Evolutionary conservation across 2,329 filamentous ascomycete species (phyloP).

Genomic region (Tolypocladium endophyticum): DNA sequence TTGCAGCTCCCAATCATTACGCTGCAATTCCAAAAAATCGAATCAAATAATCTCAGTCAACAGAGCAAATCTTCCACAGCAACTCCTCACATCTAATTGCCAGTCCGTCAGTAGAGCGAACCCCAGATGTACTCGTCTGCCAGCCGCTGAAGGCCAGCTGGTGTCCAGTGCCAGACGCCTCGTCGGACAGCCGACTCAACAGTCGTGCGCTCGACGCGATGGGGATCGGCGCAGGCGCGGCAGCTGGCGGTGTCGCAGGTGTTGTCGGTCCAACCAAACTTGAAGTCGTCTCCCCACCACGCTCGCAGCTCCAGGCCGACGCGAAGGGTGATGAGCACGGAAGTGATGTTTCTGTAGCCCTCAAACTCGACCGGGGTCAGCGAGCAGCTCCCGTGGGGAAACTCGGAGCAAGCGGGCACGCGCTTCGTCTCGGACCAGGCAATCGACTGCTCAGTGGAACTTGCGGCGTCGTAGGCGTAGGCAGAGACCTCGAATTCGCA

Average conservation of each 20-base stretch:
- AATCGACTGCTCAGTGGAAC: conserved; percentile 22
- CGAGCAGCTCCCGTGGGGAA: conserved; percentile 20
- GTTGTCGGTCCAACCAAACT: conserved; percentile 30
- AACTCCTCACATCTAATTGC: conserved; percentile 13
- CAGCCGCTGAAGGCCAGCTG: conserved; percentile 18
- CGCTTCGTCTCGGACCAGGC: conserved; percentile 29
- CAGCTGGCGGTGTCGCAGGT: conserved; percentile 26
- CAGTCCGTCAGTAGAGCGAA: conserved; percentile 15
- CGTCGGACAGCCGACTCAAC: conserved; percentile 17
- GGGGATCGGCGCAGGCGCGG: conserved; percentile 15
- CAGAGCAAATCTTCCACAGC: conserved; percentile 18
- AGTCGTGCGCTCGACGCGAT: conserved; percentile 20
- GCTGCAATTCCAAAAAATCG: conserved; percentile 23
- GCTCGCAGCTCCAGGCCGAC: conserved; percentile 25
- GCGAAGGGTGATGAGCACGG: conserved; percentile 24
- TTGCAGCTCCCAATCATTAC: conserved; percentile 18
- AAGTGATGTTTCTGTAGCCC: conserved; percentile 27
- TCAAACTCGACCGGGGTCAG: conserved; percentile 24
- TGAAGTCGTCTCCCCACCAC: conserved; percentile 32
- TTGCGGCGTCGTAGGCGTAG: conserved; percentile 23
- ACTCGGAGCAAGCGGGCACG: conserved; percentile 25
- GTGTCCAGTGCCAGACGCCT: conserved; percentile 24
- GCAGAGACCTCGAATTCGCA: conserved; percentile 32
- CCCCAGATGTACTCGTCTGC: conserved; percentile 20
- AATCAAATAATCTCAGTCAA: conserved; percentile 20